Percentiles rank a stretch among this genome's conserved stretches.
phyloP scores from a whole-genome alignment of 164 flowering plant species.

The Paratinospora sagittata region DNA sequence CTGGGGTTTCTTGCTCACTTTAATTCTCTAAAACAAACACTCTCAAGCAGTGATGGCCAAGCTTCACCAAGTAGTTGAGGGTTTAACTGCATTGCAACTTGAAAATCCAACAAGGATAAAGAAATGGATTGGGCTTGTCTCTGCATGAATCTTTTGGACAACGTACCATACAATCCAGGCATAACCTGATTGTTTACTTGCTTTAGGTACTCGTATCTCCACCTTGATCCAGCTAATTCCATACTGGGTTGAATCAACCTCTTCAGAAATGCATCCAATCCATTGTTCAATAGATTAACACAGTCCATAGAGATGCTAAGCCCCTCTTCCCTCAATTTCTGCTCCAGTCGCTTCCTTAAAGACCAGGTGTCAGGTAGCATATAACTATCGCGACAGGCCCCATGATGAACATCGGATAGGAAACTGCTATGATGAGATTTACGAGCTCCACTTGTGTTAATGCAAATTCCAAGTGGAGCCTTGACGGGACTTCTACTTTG shows the following conservation, averaged over 20 bases:
- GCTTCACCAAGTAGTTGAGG: slow-evolving; percentile 71
- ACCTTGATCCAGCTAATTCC: no score
- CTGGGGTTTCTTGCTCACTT: slow-evolving; percentile 25
- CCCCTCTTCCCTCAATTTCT: no score
- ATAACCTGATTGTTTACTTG: slow-evolving; percentile 16
- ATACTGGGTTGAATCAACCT: no score
- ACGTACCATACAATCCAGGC: slow-evolving; percentile 24
- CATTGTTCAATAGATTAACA: no score
- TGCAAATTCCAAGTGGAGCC: no score
- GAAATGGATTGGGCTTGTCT: slow-evolving; percentile 12
- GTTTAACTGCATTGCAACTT: slow-evolving; percentile 59
- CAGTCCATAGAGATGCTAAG: no score
- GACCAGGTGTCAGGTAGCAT: slow-evolving; percentile 64
- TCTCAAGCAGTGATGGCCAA: slow-evolving; percentile 75
- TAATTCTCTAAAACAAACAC: slow-evolving; percentile 31
- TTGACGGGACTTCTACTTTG: no score
- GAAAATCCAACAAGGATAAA: slow-evolving; percentile 53
- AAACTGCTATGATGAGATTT: no score
- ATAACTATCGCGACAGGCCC: slow-evolving; percentile 42
- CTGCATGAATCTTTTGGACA: slow-evolving; percentile 21
- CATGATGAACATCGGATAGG: slow-evolving; percentile 27
- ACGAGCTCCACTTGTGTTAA: no score
- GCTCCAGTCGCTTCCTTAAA: slow-evolving; percentile 39
- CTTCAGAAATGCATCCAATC: no score
- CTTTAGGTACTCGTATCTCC: no score